phyloP scores from a whole-genome alignment of 495 filamentous ascomycete genomes.

The Penicillium steckii region DNA sequence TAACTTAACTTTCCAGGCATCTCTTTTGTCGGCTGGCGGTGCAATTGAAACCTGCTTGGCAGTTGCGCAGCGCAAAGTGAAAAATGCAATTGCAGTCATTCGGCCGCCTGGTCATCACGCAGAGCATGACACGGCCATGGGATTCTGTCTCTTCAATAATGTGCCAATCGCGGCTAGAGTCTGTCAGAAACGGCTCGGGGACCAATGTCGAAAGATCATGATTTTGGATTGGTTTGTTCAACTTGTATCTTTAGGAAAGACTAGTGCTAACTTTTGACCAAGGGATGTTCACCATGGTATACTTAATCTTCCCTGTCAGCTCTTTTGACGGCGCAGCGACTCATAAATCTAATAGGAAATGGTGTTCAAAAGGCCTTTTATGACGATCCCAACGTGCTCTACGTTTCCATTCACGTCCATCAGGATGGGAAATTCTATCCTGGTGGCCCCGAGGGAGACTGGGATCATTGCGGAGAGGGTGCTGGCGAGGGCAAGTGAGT shows the following conservation, averaged over 20 bases:
- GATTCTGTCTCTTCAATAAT: slow-evolving; percentile 98
- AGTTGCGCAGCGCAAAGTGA: slow-evolving; percentile 74
- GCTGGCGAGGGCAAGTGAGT: slow-evolving; percentile 66
- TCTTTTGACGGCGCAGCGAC: slow-evolving; percentile 6
- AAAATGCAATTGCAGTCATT: slow-evolving; percentile 93
- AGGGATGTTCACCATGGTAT: slow-evolving; percentile 67
- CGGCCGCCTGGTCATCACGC: slow-evolving; percentile 95
- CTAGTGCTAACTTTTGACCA: too few species aligned
- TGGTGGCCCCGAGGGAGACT: slow-evolving; percentile 67
- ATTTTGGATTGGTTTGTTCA: slow-evolving; percentile 92
- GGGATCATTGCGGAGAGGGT: slow-evolving; percentile 72
- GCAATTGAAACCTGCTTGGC: slow-evolving; percentile 92
- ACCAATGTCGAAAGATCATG: slow-evolving; percentile 79
- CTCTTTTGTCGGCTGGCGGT: slow-evolving; percentile 83
- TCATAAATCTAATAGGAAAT: slow-evolving; percentile 61
- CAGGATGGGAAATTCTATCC: slow-evolving; percentile 84
- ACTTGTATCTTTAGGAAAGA: slow-evolving; percentile 20
- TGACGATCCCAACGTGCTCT: slow-evolving; percentile 89
- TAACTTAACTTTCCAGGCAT: slow-evolving; percentile 72
- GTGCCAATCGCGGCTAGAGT: slow-evolving; percentile 85
- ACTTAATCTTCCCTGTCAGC: background rate
- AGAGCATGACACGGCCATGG: slow-evolving; percentile 78
- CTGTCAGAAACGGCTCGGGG: slow-evolving; percentile 72
- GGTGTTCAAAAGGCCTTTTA: slow-evolving; percentile 97
- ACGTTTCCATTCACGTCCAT: slow-evolving; percentile 95